phyloP scores from a whole-genome alignment of 2,329 filamentous ascomycete genomes.

The Trichoderma sp. region DNA sequence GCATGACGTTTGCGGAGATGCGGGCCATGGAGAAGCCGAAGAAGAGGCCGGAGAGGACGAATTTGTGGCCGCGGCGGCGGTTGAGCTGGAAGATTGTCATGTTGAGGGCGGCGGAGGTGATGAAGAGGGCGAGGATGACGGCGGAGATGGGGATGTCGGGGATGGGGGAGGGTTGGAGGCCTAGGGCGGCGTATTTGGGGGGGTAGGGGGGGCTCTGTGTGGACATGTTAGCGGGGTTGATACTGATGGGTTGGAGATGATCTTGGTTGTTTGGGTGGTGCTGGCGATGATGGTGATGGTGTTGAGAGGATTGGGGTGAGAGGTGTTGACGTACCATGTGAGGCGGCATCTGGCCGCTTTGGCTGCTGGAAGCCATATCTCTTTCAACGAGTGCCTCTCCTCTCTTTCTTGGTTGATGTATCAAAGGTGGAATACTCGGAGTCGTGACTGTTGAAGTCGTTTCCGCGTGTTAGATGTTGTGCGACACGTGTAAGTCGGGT shows the following conservation, averaged over 20 bases:
- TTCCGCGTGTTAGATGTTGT: background rate
- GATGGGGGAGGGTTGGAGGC: constrained; percentile 57
- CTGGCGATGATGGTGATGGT: background rate
- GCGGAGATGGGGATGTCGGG: constrained; percentile 67
- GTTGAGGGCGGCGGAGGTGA: constrained; percentile 56
- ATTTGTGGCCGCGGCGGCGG: constrained; percentile 55
- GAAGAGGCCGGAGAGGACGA: constrained; percentile 59
- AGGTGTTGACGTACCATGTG: background rate
- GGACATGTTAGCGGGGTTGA: background rate
- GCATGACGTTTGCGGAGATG: constrained; percentile 53
- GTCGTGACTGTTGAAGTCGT: background rate
- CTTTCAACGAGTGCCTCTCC: background rate
- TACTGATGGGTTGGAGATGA: background rate
- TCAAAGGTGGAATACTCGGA: background rate
- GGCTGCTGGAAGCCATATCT: background rate
- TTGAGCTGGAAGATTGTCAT: constrained; percentile 60
- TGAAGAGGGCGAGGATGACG: constrained; percentile 63
- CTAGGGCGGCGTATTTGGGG: constrained; percentile 52
- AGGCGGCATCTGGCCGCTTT: background rate
- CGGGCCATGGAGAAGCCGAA: constrained; percentile 63
- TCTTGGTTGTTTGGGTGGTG: background rate
- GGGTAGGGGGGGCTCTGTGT: constrained; percentile 43
- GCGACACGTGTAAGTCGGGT: background rate
- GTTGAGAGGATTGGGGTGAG: background rate
- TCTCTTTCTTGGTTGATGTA: background rate